Evolutionary conservation across 345 rosid species (phyloP), one percentile per base, ranked within the genome.

Genomic region (Arabidopsis arenosa): DNA sequence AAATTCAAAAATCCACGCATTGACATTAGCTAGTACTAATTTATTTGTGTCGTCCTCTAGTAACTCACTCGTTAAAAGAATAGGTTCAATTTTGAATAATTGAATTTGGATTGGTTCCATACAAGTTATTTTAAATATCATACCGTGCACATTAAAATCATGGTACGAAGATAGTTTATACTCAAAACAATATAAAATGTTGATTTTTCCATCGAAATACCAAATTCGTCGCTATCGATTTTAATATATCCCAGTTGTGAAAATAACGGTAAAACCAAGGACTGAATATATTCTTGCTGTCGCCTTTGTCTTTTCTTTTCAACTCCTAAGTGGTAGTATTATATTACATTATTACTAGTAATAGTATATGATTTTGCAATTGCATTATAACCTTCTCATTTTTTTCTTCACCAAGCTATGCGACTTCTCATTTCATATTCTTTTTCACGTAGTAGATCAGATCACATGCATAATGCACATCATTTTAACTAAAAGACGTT

Each of bases 191-290:
- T 41, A 44, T 2, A 17, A 44, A 17, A 28, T 2, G 12, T 17
- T 66, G 61, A 49, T 9, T 59, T 13, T 14, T 28, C 4, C 40
- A 68, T 75, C 8, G 69, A 61, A 45, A 57, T 33, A n/a, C 48
- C 49, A 44, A 62, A 10, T 36, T 59, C 44, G 45, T 36, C 14
- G 44, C 9, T 59, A 59, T 36, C 44, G 9, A 37, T 0, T 51
- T 51, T 9, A 26, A 54, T 26, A 21, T 8, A 45, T 10, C 12
- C 14, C 44, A 59, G 9, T 59, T 36, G 4, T 57, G 13, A 33
- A 7, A 33, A 1, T 5, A 9, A 58, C 43, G 63, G 43, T 35
- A 4, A 4, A 35, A 35, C 14, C 64, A 12, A 59, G 23, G 30
- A 59, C 37, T 23, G 51, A 13, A 41, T 23, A 40, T 62, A 62